Percentiles rank a stretch among this genome's conserved stretches.
Evolutionary conservation across 1,139 yeast genomes (phyloP).

Genomic region (Barnettozyma hawaiiensis): DNA sequence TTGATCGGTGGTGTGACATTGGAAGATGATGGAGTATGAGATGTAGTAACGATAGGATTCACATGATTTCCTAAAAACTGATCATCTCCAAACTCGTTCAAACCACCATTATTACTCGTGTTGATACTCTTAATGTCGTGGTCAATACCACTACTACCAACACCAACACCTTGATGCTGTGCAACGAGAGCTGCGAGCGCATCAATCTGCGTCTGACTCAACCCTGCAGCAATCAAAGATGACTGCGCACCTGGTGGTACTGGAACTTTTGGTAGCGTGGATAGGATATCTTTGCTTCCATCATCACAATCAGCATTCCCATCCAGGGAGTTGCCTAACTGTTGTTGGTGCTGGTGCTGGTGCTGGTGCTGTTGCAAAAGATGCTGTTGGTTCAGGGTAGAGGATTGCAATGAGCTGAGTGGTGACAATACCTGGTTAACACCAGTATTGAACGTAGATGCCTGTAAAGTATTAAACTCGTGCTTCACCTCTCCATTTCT

Average conservation of each 20-base stretch:
- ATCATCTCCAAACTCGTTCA: conserved; percentile 4
- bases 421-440: conserved; percentile 12
- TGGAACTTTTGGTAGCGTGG: conserved; percentile 49
- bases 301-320: too few species aligned
- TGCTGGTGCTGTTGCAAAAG: conserved; percentile 5
- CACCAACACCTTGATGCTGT: conserved; percentile 47
- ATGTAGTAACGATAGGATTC: conserved; percentile 8
- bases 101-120: conserved; percentile 1
- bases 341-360: conserved; percentile 3
- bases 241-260: conserved; percentile 70
- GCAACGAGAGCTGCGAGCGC: conserved; percentile 68
- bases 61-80: conserved; percentile 10
- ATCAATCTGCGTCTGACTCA: conserved; percentile 62
- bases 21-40: conserved; percentile 1
- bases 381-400: background rate
- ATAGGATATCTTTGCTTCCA: conserved; percentile 25
- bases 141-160: background rate
- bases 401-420: conserved; percentile 9
- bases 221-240: conserved; percentile 58
- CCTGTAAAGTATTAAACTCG: conserved; percentile 11
- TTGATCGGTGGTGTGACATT: conserved; percentile 1
- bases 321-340: background rate
- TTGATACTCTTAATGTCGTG: background rate
- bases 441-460: conserved; percentile 10
- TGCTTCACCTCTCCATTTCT: conserved; percentile 6